Evolutionary conservation across 371 early-diverging fungal species (phyloP), one percentile per base, ranked within the genome.

Genomic region (Mycotypha africana): DNA sequence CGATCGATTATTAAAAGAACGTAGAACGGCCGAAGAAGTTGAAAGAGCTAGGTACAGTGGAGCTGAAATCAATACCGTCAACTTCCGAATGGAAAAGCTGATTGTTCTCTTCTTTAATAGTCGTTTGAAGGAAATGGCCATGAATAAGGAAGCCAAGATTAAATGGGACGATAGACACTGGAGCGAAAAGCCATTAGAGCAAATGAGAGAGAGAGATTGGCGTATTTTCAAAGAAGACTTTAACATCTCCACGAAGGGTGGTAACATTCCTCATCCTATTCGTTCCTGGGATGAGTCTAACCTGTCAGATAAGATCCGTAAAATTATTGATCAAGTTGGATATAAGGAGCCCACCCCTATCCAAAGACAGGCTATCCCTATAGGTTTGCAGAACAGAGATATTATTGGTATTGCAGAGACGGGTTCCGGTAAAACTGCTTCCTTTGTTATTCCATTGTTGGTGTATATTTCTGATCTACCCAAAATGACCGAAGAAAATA

Each of bases 341-440:
- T 98, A 92, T 65, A 84, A 81, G 22, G 91, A 89, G 33, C 99
- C 99, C 4, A 95, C 99, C 11, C 97, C 98, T 8, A 99, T 99
- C 60, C 99, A 99, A 70, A 70, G 93, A 49, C 97, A 95, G 73
- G 91, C 97, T 2, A 92, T 99, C 33, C 99, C 99, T 8, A 86
- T 95, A 35, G 91, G 93, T 22, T 67, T 97, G 31, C 81, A 86
- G 58, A 88, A 89, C 50, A 81, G 97, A 42, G 98, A 98, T 64
- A 78, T 99, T 30, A 95, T 99, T 46, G 99, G 97, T 36, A 90
- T 99, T 49, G 99, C 99, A 16, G 89, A 97, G 63, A 99, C 99
- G 7, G 73, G 80, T 69, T 85, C 85, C 36, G 99, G 99, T 59
- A 99, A 99, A 74, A 99, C 99, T 0, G 95, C 94, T 2, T 86